Conservation (phyloP, 441 rosid species). For the Omphalea diandra region DNA sequence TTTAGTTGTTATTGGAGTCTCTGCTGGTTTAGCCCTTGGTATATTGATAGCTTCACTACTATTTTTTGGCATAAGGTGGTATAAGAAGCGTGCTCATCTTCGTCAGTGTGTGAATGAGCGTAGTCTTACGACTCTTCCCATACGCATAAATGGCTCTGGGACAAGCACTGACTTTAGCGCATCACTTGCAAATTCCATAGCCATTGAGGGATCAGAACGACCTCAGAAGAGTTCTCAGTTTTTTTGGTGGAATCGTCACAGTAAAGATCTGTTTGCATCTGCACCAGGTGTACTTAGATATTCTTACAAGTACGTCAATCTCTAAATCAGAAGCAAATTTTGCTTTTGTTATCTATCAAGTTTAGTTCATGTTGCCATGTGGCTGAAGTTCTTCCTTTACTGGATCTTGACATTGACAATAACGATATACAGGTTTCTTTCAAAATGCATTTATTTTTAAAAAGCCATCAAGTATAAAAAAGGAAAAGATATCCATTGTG, state of each 20-base stretch:
- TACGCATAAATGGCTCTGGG: slow-evolving; percentile 66
- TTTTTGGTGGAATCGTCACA: slow-evolving; percentile 60
- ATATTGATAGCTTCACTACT: slow-evolving; percentile 63
- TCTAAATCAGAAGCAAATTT: slow-evolving; percentile 3
- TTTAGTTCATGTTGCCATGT: background rate
- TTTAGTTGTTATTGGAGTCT: slow-evolving; percentile 63
- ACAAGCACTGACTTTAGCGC: slow-evolving; percentile 75
- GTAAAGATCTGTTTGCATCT: slow-evolving; percentile 68
- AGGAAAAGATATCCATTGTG: background rate
- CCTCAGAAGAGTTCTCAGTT: slow-evolving; percentile 39
- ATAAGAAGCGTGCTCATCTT: slow-evolving; percentile 48
- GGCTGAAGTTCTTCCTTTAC: background rate
- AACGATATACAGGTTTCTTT: background rate
- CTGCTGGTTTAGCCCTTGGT: slow-evolving; percentile 77
- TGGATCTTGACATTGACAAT: slow-evolving; percentile 4
- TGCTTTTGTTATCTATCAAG: background rate
- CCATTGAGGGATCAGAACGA: slow-evolving; percentile 28
- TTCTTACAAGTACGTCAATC: slow-evolving; percentile 67
- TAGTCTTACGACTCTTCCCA: slow-evolving; percentile 55
- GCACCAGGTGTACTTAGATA: slow-evolving; percentile 73
- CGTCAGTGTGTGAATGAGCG: slow-evolving; percentile 52
- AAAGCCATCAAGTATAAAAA: slow-evolving; percentile 2
- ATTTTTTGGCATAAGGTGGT: slow-evolving; percentile 68
- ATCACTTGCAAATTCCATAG: slow-evolving; percentile 45
- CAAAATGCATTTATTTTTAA: background rate